Conservation (phyloP, 73 alveolate genomes). For the Stentor roeselii region DNA sequence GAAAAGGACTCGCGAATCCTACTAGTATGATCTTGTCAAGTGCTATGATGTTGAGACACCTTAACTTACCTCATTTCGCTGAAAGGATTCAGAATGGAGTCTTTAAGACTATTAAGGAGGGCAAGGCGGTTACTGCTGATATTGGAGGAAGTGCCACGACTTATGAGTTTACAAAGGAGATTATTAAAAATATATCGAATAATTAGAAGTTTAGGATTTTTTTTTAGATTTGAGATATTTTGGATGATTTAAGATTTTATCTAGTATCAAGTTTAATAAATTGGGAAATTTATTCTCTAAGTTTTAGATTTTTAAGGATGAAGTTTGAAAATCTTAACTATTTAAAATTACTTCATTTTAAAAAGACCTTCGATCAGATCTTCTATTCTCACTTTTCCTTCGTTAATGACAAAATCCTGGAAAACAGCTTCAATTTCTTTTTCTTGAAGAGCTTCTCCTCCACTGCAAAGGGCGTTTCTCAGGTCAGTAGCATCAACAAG, state of each 20-base stretch:
- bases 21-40: slow-evolving; percentile 61
- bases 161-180: slow-evolving; percentile 48
- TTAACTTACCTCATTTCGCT: slow-evolving; percentile 68
- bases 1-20: slow-evolving; percentile 59
- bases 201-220: too few relatives aligned
- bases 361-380: slow-evolving; percentile 18
- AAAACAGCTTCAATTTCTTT: not conserved
- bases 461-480: not conserved
- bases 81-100: slow-evolving; percentile 57
- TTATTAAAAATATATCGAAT: slow-evolving; percentile 45
- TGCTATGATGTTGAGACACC: slow-evolving; percentile 60
- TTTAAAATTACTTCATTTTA: not conserved
- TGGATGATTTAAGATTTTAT: too few relatives aligned
- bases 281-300: too few relatives aligned
- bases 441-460: slow-evolving; percentile 26
- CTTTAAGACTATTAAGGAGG: slow-evolving; percentile 50
- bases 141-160: slow-evolving; percentile 65
- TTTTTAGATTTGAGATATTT: too few relatives aligned
- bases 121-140: slow-evolving; percentile 57
- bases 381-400: not conserved
- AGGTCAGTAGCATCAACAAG: not conserved
- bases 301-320: too few relatives aligned
- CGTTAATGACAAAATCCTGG: not conserved
- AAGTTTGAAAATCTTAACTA: slow-evolving; percentile 2
- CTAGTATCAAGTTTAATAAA: too few relatives aligned